Conservation (phyloP, 2,329 filamentous ascomycete species). For the Talaromyces pinophilus region DNA sequence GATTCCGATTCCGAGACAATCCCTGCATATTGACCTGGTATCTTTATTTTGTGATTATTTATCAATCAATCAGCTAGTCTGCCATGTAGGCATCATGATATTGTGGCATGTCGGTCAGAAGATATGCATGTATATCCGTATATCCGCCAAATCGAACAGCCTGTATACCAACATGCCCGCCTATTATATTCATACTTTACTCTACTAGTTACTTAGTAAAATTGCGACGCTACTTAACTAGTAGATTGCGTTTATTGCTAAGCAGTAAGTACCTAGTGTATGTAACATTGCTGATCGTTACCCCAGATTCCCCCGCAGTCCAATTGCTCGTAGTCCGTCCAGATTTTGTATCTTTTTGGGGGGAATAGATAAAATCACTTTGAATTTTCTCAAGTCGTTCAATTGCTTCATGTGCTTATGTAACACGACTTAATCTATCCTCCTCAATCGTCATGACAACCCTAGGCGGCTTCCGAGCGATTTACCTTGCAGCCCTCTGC, state of each 20-base stretch:
- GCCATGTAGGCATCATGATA: background rate
- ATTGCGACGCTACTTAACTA: background rate
- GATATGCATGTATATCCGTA: background rate
- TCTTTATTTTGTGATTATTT: background rate
- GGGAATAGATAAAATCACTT: background rate
- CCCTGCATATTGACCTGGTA: background rate
- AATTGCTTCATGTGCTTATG: background rate
- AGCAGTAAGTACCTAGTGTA: background rate
- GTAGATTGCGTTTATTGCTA: background rate
- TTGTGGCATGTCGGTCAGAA: background rate
- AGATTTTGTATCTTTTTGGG: background rate
- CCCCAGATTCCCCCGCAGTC: background rate
- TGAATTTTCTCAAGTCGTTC: background rate
- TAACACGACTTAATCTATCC: background rate
- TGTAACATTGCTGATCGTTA: background rate
- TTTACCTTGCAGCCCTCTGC: slow-evolving; percentile 7
- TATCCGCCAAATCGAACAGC: background rate
- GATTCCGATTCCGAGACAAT: background rate
- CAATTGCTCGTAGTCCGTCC: background rate
- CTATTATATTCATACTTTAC: background rate
- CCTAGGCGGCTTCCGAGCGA: background rate
- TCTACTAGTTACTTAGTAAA: background rate
- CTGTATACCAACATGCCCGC: background rate
- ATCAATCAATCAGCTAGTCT: background rate
- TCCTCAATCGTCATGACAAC: background rate